phyloP scores from a whole-genome alignment of 1,139 yeast species.

The Pichia norvegensis region DNA sequence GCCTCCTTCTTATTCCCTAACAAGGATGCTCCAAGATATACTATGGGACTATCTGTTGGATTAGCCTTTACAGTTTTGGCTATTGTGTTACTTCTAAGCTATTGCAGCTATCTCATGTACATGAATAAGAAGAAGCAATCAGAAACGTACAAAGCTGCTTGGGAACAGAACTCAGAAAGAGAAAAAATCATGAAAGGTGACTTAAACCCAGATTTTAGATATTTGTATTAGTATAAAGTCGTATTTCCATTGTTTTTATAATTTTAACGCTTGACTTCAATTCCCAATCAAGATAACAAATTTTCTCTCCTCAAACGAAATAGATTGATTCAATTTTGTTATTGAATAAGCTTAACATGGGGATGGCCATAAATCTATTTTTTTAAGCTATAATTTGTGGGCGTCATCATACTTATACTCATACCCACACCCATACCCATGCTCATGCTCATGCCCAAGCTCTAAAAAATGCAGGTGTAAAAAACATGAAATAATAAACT shows the following conservation, averaged over 20 bases:
- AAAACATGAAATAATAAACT: no score
- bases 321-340: no score
- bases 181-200: conserved; percentile 54
- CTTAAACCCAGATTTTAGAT: conserved; percentile 48
- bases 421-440: no score
- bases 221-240: conserved; percentile 19
- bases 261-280: no score
- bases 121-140: conserved; percentile 38
- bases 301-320: no score
- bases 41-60: conserved; percentile 46
- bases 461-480: no score
- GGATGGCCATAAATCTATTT: no score
- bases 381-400: no score
- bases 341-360: no score
- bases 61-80: conserved; percentile 49
- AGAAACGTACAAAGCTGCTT: conserved; percentile 33
- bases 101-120: conserved; percentile 35
- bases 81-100: conserved; percentile 37
- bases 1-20: conserved; percentile 55
- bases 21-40: conserved; percentile 52
- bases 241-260: background rate
- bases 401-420: no score
- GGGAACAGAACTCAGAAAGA: conserved; percentile 40
- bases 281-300: no score
- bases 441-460: no score